Conservation (phyloP, 2,329 filamentous ascomycete genomes). For the Raffaelea ambrosiae region DNA sequence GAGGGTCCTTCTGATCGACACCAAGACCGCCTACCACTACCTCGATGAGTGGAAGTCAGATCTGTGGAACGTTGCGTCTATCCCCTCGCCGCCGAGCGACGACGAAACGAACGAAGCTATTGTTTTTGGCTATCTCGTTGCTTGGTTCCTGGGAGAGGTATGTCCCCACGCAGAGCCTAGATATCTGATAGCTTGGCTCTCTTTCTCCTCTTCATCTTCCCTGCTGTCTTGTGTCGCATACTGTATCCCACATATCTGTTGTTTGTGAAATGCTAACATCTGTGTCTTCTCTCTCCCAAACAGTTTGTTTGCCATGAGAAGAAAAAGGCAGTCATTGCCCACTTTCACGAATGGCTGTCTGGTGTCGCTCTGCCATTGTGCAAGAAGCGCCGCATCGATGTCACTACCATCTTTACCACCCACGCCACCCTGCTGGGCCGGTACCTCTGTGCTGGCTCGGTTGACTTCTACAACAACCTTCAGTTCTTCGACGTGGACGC, state of each 20-base stretch:
- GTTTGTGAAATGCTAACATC: background rate
- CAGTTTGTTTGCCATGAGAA: conserved; percentile 93
- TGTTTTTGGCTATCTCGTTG: conserved; percentile 93
- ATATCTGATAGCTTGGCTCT: background rate
- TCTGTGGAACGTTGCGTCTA: conserved; percentile 85
- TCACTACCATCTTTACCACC: conserved; percentile 97
- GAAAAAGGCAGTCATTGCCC: conserved; percentile 84
- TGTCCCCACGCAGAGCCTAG: conserved; percentile 16
- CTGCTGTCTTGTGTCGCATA: background rate
- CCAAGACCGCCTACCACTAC: conserved; percentile 82
- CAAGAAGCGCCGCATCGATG: conserved; percentile 90
- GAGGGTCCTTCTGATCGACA: conserved; percentile 88
- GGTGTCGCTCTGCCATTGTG: conserved; percentile 86
- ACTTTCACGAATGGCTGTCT: conserved; percentile 98
- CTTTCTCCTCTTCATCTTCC: background rate
- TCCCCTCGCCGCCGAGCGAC: conserved; percentile 86
- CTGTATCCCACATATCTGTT: background rate
- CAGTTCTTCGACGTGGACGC: conserved; percentile 95
- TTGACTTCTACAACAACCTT: conserved; percentile 99
- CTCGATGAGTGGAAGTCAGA: conserved; percentile 96
- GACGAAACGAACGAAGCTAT: conserved; percentile 96
- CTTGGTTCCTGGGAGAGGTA: conserved; percentile 98
- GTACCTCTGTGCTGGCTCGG: conserved; percentile 93
- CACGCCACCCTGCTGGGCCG: conserved; percentile 92
- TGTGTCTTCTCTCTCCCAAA: background rate